Conservation (phyloP, 169 alveolate species). For the Cyclospora cayetanensis region DNA sequence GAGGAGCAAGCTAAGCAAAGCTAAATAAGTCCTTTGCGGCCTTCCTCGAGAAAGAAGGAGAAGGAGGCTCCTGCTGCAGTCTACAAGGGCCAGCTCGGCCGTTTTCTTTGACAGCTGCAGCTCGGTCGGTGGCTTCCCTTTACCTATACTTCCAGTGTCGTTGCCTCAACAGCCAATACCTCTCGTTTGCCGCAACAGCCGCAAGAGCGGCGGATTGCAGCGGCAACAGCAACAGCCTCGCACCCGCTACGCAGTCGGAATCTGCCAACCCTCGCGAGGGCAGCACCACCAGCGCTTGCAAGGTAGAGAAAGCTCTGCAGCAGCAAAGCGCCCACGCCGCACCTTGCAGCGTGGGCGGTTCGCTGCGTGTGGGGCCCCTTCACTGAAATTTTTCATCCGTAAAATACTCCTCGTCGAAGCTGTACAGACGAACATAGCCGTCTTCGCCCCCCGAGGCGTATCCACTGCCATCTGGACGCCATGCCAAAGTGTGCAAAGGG, state of each 20-base stretch:
- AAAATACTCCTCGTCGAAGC: conserved; percentile 92
- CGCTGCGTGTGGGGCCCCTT: no score
- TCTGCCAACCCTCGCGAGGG: neutral
- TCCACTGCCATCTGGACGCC: conserved; percentile 93
- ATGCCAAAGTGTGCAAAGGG: conserved; percentile 93
- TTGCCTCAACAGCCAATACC: no score
- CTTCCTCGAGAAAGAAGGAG: no score
- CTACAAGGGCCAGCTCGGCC: no score
- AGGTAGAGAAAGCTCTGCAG: neutral
- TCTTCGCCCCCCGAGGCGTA: conserved; percentile 97
- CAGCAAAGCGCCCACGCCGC: neutral
- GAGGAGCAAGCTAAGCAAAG: no score
- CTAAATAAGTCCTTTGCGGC: no score
- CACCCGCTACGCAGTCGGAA: neutral
- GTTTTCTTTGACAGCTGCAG: no score
- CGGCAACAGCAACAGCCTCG: neutral
- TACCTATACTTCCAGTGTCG: no score
- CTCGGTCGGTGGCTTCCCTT: no score
- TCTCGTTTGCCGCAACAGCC: neutral
- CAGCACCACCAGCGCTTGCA: neutral
- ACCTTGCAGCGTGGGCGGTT: no score
- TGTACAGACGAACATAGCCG: conserved; percentile 93
- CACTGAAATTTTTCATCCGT: conserved; percentile 77
- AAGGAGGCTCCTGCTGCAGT: no score
- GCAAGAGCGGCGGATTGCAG: neutral